Conservation (phyloP, 345 rosid genomes). For the Erodium maritimum region DNA sequence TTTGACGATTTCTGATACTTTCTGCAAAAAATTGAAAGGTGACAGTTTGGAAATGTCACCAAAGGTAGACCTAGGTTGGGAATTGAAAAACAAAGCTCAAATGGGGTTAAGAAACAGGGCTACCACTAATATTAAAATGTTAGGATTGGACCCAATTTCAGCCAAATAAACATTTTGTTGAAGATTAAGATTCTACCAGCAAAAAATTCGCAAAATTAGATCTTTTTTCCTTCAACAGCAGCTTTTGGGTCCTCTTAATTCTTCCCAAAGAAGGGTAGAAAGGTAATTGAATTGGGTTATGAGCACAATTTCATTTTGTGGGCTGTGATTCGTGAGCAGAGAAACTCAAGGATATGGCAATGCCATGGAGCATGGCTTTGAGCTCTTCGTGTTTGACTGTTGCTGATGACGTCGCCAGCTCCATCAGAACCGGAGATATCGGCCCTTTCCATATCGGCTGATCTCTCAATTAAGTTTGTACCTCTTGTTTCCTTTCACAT, state of each 20-base stretch:
- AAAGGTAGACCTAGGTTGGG: too few species aligned
- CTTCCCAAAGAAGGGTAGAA: background rate
- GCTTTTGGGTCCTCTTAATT: background rate
- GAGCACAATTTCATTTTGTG: background rate
- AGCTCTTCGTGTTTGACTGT: conserved; percentile 66
- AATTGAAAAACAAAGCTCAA: too few species aligned
- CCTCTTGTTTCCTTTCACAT: background rate
- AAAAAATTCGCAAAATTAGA: too few species aligned
- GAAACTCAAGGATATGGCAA: conserved; percentile 29
- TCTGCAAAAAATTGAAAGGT: too few species aligned
- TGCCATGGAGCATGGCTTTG: conserved; percentile 46
- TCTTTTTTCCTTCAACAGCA: too few species aligned
- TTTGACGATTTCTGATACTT: too few species aligned
- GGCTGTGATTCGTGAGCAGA: background rate
- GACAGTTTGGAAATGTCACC: too few species aligned
- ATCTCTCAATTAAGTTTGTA: background rate
- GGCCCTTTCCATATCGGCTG: conserved; percentile 76
- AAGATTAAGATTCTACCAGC: too few species aligned
- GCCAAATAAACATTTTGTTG: too few species aligned
- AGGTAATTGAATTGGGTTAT: background rate
- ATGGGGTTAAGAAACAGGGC: too few species aligned
- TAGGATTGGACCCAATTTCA: too few species aligned
- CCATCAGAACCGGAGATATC: conserved; percentile 73
- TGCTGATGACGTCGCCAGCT: conserved; percentile 74
- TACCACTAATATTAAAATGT: too few species aligned